A percentile compares a stretch with the other conserved stretches of the same genome.
Conservation (phyloP, 257 asterid species). For the Apocynum venetum region DNA sequence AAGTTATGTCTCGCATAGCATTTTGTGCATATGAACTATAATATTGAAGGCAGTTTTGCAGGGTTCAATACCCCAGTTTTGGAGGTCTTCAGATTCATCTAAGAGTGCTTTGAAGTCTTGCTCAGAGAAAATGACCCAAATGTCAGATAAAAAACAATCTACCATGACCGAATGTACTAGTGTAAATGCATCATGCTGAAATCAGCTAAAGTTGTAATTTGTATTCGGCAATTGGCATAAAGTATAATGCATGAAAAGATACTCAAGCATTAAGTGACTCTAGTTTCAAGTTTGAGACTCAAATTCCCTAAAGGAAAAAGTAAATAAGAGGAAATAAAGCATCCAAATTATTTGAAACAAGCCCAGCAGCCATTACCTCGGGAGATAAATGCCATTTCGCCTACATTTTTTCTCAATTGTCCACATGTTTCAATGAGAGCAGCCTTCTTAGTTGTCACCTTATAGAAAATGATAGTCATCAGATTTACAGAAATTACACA, state of each 20-base stretch:
- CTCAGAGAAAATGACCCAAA: background rate
- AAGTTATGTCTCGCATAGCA: background rate
- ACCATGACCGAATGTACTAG: background rate
- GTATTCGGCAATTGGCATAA: background rate
- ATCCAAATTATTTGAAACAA: background rate
- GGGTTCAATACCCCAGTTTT: background rate
- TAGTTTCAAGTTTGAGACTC: background rate
- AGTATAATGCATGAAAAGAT: background rate
- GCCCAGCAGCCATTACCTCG: constrained; percentile 41
- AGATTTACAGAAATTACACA: background rate
- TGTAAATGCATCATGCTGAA: background rate
- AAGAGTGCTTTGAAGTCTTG: background rate
- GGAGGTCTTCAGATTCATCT: background rate
- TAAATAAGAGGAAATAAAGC: background rate
- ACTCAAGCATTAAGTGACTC: background rate
- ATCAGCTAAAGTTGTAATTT: background rate
- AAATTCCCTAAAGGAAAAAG: background rate
- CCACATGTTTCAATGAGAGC: constrained; percentile 65
- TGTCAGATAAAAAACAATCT: background rate
- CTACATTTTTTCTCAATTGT: constrained; percentile 69
- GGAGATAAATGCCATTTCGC: constrained; percentile 71
- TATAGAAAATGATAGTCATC: constrained; percentile 1
- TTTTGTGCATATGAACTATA: background rate
- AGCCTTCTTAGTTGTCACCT: constrained; percentile 94
- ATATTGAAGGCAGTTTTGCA: background rate